Evolutionary conservation across 495 filamentous ascomycete genomes (phyloP).

Genomic region (Baudoinia panamericana): DNA sequence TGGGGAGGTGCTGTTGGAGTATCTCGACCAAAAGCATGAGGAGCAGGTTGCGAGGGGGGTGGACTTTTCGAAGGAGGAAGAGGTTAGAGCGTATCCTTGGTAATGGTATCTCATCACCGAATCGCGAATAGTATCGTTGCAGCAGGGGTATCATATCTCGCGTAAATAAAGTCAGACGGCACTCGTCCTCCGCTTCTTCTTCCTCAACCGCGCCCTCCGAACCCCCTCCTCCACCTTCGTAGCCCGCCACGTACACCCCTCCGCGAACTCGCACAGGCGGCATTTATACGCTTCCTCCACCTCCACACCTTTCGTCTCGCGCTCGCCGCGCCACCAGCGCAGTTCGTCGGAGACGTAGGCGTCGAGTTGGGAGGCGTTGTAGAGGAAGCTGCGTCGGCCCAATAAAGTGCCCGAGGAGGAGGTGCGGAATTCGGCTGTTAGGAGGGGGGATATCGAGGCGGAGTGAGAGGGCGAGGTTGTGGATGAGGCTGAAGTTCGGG

Average conservation of each 20-base stretch:
- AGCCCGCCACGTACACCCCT: constrained; percentile 46
- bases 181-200: constrained; percentile 13
- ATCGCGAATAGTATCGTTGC: too few relatives aligned
- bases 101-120: too few relatives aligned
- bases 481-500: constrained; percentile 38
- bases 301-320: constrained; percentile 64
- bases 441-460: constrained; percentile 29
- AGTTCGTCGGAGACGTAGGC: constrained; percentile 56
- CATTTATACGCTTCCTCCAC: constrained; percentile 91
- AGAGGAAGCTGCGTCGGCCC: constrained; percentile 55
- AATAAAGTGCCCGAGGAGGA: constrained; percentile 42
- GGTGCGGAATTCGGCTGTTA: constrained; percentile 52
- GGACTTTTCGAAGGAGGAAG: constrained; percentile 27
- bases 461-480: constrained; percentile 32
- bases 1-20: constrained; percentile 67
- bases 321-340: constrained; percentile 76
- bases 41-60: constrained; percentile 56
- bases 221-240: constrained; percentile 41
- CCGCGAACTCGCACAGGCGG: constrained; percentile 47
- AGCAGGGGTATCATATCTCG: too few relatives aligned
- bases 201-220: constrained; percentile 18
- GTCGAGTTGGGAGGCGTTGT: constrained; percentile 48
- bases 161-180: constrained; percentile 13
- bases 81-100: constrained; percentile 17
- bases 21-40: constrained; percentile 63